Base-by-base conservation (phyloP, 345 rosid species). In the Eucalyptus fibrosa region DNA sequence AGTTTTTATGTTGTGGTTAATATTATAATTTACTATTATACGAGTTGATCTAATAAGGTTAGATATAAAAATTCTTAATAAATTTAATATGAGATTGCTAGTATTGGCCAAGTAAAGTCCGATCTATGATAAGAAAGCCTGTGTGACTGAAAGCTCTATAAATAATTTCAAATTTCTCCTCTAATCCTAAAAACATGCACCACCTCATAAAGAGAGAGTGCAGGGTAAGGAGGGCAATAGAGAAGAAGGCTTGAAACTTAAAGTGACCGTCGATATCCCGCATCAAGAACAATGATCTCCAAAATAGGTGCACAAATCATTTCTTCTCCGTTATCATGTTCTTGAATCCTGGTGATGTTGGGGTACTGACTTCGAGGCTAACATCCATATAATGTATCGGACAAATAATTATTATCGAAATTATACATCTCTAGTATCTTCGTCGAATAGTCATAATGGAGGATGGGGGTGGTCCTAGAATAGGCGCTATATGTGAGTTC, bases 91-190 rank as follows among this genome's bases (percentile, higher is more conserved):
- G 26, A 19, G 24, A 21, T 21, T 53, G 59, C 11, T 8, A 53
- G 59, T 21, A 19, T 53, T 53, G 5, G 11, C 11, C 5, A 0
- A 53, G 59, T 53, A 53, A 53, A 53, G 24, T 53, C 26, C 11
- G 5, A 21, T 53, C 2, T 4, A 19, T 19, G 11, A 53, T 53
- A 53, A 53, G 9, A 53, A 51, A 19, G 2, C 0, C 0, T 21
- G 5, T 21, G 5, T 53, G 6, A 56, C 1, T 56, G 13, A 56
- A 56, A 56, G 13, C 6, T 56, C 2, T 56, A 56, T 56, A 56
- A 56, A 56, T 24, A 56, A 4, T 56, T 23, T 56, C 3, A 56
- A 9, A 12, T 56, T 24, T 56, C 3, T 24, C 3, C 3, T 56
- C 1, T 56, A 56, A 56, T 4, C 28, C 3, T 56, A 56, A 24